Evolutionary conservation across 371 early-diverging fungal species (phyloP), one percentile per base, ranked within the genome.

Genomic region (Syncephalastrum racemosum): DNA sequence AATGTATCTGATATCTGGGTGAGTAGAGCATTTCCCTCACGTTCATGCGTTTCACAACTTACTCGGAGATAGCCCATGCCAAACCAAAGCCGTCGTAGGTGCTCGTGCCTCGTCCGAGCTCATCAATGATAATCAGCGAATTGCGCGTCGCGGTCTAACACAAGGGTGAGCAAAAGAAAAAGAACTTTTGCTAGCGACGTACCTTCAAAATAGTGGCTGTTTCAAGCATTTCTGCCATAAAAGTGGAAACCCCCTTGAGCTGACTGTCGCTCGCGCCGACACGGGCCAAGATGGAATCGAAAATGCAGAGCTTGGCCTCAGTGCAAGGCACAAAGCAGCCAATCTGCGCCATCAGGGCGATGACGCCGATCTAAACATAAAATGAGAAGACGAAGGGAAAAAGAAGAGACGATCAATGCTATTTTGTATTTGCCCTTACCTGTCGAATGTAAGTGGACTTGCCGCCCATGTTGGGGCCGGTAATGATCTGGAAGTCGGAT

Each of bases 191-290:
- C 4, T 14, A 0, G 13, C 2, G 16, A 56, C 63, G 59, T 66
- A 85, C 90, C 67, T 90, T 84, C 20, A 98, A 70, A 65, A 99
- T 99, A 2, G 91, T 85, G 0, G 97, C 88, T 1, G 99, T 96
- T 71, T 99, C 99, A 13, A 96, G 74, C 99, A 99, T 99, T 77
- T 99, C 99, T 0, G 95, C 92, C 99, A 99, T 99, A 68, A 99
- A 99, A 3, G 99, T 99, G 4, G 96, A 96, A 0, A 96, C 90
- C 23, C 97, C 97, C 52, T 91, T 93, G 46, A 92, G 77, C 59
- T 95, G 91, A 58, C 90, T 90, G 65, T 99, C 99, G 24, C 94
- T 91, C 1, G 99, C 99, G 5, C 99, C 99, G 0, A 99, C 95
- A 59, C 99, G 80, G 0, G 96, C 93, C 50, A 96, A 82, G 24